A percentile compares a stretch with the other conserved stretches of the same genome.
Conservation (phyloP, 768 basidiomycete genomes). For the Lepiota venenata region DNA sequence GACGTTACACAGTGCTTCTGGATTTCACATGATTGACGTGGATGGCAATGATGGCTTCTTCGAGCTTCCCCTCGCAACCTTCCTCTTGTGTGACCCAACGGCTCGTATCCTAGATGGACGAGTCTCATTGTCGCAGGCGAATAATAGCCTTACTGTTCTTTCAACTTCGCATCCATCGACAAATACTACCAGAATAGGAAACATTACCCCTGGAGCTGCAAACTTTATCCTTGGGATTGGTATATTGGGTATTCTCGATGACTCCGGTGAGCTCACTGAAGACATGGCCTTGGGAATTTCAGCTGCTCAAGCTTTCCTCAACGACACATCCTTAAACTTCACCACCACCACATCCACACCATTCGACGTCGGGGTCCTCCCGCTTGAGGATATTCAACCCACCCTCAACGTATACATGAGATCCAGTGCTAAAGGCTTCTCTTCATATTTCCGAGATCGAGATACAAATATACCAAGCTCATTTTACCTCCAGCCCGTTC, state of each 20-base stretch:
- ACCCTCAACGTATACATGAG: background rate
- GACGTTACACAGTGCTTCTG: background rate
- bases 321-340: background rate
- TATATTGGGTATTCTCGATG: background rate
- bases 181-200: background rate
- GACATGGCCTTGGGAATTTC: background rate
- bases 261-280: background rate
- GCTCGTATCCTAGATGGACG: background rate
- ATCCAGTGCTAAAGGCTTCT: background rate
- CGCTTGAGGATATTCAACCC: background rate
- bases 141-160: background rate
- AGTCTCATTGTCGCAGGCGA: background rate
- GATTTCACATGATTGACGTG: background rate
- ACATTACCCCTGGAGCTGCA: background rate
- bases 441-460: background rate
- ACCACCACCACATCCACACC: background rate
- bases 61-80: background rate
- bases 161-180: background rate
- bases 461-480: background rate
- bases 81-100: slow-evolving; percentile 1
- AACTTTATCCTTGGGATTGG: slow-evolving; percentile 1
- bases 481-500: background rate
- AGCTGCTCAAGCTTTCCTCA: background rate
- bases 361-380: slow-evolving; percentile 1
- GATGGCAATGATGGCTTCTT: background rate